Conservation (phyloP, 1,139 yeast genomes). For the Candida tropicalis region DNA sequence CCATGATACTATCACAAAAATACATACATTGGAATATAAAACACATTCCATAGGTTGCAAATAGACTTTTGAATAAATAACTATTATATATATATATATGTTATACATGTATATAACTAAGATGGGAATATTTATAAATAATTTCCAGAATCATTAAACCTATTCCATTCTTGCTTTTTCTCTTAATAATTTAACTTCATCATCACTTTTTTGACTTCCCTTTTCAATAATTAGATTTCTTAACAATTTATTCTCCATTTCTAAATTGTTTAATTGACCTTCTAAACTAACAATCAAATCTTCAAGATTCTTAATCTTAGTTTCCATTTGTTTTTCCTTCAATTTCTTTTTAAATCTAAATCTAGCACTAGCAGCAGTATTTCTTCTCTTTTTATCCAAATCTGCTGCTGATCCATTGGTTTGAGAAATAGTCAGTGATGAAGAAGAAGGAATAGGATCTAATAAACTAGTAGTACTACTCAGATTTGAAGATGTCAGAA, state of each 20-base stretch:
- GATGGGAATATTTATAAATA: not conserved
- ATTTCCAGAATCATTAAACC: constrained; percentile 1
- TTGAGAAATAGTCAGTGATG: constrained; percentile 1
- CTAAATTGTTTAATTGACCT: constrained; percentile 57
- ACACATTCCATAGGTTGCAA: too few relatives aligned
- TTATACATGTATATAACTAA: too few relatives aligned
- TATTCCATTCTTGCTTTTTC: constrained; percentile 30
- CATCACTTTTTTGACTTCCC: constrained; percentile 45
- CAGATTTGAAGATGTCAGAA: constrained; percentile 1
- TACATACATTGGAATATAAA: too few relatives aligned
- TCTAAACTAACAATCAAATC: constrained; percentile 65
- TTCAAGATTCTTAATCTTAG: constrained; percentile 60
- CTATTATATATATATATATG: not conserved
- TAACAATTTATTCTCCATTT: constrained; percentile 61
- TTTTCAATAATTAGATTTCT: constrained; percentile 58
- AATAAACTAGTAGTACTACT: constrained; percentile 4
- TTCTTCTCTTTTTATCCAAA: constrained; percentile 65
- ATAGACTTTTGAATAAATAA: too few relatives aligned
- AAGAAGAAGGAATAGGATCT: constrained; percentile 2
- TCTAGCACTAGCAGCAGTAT: constrained; percentile 81
- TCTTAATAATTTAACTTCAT: constrained; percentile 40
- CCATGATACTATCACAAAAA: not conserved
- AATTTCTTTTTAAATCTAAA: constrained; percentile 80
- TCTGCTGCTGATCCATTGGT: constrained; percentile 12
- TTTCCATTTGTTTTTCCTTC: constrained; percentile 85